Evolutionary conservation across 805 yeast species (phyloP), one percentile per base, ranked within the genome.

Genomic region (Candida sphagnicola): DNA sequence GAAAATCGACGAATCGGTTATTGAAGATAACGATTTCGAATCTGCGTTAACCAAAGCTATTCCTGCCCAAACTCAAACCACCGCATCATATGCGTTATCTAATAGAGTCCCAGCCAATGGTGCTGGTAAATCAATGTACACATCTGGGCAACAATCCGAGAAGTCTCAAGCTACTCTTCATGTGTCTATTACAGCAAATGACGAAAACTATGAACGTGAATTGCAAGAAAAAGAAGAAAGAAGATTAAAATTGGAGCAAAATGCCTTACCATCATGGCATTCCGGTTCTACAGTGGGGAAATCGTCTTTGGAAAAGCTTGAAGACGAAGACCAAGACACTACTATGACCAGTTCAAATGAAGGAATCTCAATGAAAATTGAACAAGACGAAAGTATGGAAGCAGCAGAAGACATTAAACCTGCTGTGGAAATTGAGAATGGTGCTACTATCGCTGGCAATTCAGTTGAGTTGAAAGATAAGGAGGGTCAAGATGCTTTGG

Each of bases 241-340:
- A 73, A 79, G 77, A 60, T 82, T 75, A 59, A 73, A 77, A 48
- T 72, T 90, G 59, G 82, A 85, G 55, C 96, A 91, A 60, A 93
- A 93, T 57, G 96, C 96, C 3, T 72, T 93, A 48, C 99, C 99
- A 5, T 82, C 93, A 19, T 93, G 99, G 99, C 96, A 93, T 57
- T 79, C 84, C 47, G 82, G 83, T 49, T 80, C 91, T 55, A 90
- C 99, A 0, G 91, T 91, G 48, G 96, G 95, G 33, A 72, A 80
- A 48, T 61, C 73, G 11, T 70, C 74, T 3, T 59, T 77, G 42
- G 85, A 82, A 41, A 74, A 67, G 45, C 51, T 79, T 42, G 82
- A 74, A 45, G 69, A 64, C 32, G 79, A 70, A 25, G 83, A 75
- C 18, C 42, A 35, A 31, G 62, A 53, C 21, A 56, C 43, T 14